Conservation (phyloP, 129 eudicot genomes). For the Flaveria brownii region DNA sequence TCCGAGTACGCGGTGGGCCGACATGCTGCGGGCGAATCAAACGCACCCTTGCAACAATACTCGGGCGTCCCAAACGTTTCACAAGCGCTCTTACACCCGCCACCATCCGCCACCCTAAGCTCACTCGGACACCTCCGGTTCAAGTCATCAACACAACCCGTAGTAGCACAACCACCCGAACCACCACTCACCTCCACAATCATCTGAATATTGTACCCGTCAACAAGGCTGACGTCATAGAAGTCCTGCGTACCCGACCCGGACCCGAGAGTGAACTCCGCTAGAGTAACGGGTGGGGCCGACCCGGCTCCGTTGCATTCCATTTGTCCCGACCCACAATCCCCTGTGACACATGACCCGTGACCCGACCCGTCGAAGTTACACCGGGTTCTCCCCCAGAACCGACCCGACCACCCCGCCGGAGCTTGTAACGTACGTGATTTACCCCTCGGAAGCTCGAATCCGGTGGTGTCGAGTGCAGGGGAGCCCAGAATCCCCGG, state of each 20-base stretch:
- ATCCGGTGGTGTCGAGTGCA: constrained; percentile 57
- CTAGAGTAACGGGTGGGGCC: constrained; percentile 61
- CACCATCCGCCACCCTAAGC: constrained; percentile 48
- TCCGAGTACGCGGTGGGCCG: constrained; percentile 56
- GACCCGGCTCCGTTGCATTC: constrained; percentile 76
- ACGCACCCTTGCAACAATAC: constrained; percentile 61
- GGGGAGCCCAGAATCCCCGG: constrained; percentile 70
- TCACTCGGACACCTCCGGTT: constrained; percentile 63
- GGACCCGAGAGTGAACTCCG: constrained; percentile 73
- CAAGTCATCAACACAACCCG: constrained; percentile 64
- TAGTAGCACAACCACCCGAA: constrained; percentile 53
- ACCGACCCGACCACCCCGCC: constrained; percentile 75
- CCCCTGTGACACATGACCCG: constrained; percentile 59
- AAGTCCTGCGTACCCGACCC: constrained; percentile 52
- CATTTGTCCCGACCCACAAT: constrained; percentile 61
- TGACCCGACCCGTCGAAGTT: constrained; percentile 46
- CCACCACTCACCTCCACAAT: constrained; percentile 59
- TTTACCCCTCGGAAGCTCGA: constrained; percentile 48
- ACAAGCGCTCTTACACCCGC: constrained; percentile 72
- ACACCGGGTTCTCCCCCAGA: constrained; percentile 79
- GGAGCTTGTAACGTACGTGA: constrained; percentile 64
- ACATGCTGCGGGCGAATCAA: constrained; percentile 59
- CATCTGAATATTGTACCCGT: constrained; percentile 69
- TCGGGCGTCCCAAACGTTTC: constrained; percentile 60
- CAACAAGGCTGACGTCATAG: constrained; percentile 80